phyloP scores from a whole-genome alignment of 2,329 filamentous ascomycete species.

The Hysterium pulicare region DNA sequence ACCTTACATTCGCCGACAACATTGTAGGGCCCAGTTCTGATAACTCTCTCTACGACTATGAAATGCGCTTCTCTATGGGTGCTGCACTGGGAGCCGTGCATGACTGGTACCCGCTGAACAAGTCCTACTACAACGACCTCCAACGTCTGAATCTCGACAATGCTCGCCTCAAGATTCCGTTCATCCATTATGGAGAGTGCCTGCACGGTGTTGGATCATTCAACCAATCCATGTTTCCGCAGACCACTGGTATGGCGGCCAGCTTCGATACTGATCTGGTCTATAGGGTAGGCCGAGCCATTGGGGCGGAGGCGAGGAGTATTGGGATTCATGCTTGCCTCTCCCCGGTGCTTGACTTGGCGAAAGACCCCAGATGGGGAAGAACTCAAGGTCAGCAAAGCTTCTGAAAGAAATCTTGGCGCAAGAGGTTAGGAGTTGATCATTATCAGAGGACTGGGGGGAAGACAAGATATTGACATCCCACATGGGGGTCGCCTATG shows the following conservation, averaged over 20 bases:
- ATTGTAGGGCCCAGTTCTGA: conserved; percentile 39
- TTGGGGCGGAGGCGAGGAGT: conserved; percentile 43
- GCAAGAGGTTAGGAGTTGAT: conserved; percentile 2
- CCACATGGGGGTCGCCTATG: conserved; percentile 45
- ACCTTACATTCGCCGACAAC: conserved; percentile 45
- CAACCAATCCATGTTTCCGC: conserved; percentile 47
- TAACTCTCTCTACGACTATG: conserved; percentile 40
- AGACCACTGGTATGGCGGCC: conserved; percentile 41
- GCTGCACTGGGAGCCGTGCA: conserved; percentile 43
- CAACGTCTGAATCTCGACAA: conserved; percentile 39
- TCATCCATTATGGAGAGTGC: conserved; percentile 45
- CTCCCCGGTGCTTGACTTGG: conserved; percentile 44
- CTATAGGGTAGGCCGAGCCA: conserved; percentile 41
- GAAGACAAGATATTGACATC: conserved; percentile 46
- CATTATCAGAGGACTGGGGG: conserved; percentile 43
- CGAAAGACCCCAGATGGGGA: conserved; percentile 45
- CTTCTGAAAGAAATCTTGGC: conserved; percentile 1
- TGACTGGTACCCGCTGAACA: conserved; percentile 45
- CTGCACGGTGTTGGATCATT: conserved; percentile 46
- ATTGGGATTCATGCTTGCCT: conserved; percentile 47
- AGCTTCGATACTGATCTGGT: conserved; percentile 44
- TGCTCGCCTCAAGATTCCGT: conserved; percentile 39
- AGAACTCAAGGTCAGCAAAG: conserved; percentile 37
- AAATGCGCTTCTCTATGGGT: conserved; percentile 36
- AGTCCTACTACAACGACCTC: conserved; percentile 41